Evolutionary conservation across 148 eudicot genomes (phyloP), one percentile per base, ranked within the genome.

Genomic region (Gaultheria prostrata): DNA sequence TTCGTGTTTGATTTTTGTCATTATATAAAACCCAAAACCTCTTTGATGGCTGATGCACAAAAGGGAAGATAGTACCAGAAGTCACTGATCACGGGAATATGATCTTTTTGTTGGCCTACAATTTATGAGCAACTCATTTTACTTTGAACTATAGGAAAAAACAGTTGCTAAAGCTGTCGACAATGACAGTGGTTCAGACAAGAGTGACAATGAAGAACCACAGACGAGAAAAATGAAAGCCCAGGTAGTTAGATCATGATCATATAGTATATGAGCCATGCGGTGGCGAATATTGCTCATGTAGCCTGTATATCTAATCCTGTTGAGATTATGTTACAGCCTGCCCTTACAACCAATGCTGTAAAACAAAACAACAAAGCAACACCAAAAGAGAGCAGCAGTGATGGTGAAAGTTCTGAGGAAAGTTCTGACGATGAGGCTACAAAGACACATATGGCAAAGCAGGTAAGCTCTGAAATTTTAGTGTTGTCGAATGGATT

Each of bases 131-230:
- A 33, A 33, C 35, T 33, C 6, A 18, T 2, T 26, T 30, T 77
- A 28, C 0, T 65, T 10, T 0, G 30, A 48, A 39, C 28, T 3
- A 39, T 35, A 83, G 85, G 81, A 79, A 72, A 54, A 84, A 26
- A 56, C 83, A 7, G 81, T 61, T 4, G 49, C 71, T 33, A 81
- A 82, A 39, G 48, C 32, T 81, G 61, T 84, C 6, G 85, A 78
- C 2, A 86, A 81, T 72, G 86, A 86, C 18, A 89, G 85, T 0
- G 86, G 89, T 76, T 83, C 85, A 33, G 92, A 88, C 2, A 90
- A 87, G 9, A 91, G 90, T 72, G 85, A 83, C 56, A 86, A 88
- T 69, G 91, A 90, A 1, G 86, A 89, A 79, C 90, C 91, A 6
- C 82, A 86, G 45, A 78, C 32, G 32, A 88, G 85, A 46, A 83